Percentiles rank a stretch among this genome's conserved stretches.
These are phyloP conservation scores for Cenchrus americanus DNA, from an alignment of 176 grass and related monocot genomes.

Conservation along the genomic window DNA sequence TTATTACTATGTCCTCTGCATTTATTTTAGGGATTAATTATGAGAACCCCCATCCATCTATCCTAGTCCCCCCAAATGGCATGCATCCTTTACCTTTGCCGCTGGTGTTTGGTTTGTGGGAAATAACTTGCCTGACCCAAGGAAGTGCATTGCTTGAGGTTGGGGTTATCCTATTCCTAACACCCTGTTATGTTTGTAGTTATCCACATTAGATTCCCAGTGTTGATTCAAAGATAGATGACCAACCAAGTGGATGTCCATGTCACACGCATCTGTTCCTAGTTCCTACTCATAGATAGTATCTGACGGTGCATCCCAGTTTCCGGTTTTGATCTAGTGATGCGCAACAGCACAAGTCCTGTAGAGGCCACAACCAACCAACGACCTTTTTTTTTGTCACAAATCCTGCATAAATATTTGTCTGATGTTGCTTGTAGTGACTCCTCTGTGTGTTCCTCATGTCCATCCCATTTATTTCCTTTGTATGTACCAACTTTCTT, in stretches of 20 bases:
- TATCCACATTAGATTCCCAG: conserved; percentile 25
- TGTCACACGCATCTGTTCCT: conserved; percentile 1
- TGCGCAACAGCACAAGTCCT: conserved; percentile 1
- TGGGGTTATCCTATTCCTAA: conserved; percentile 22
- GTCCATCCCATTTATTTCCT: conserved; percentile 30
- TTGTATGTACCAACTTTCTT: conserved; percentile 34
- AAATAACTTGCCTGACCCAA: conserved; percentile 30
- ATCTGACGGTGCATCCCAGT: conserved; percentile 31
- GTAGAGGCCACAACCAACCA: conserved; percentile 27
- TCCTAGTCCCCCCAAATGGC: conserved; percentile 1
- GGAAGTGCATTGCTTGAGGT: conserved; percentile 31
- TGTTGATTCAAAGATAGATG: conserved; percentile 34
- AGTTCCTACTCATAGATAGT: conserved; percentile 6
- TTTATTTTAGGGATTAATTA: conserved; percentile 22
- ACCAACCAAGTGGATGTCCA: conserved; percentile 33
- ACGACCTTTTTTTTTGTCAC: conserved; percentile 43
- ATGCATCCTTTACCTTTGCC: conserved; percentile 23
- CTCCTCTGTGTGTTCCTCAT: neutral
- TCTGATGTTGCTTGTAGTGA: conserved; percentile 11
- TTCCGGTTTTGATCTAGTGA: conserved; percentile 43
- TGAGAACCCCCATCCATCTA: neutral
- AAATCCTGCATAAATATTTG: neutral
- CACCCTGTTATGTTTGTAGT: conserved; percentile 2
- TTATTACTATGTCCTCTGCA: neutral
- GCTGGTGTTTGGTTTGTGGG: conserved; percentile 29